Conservation (phyloP, 768 basidiomycete genomes). For the Lactarius indigo region DNA sequence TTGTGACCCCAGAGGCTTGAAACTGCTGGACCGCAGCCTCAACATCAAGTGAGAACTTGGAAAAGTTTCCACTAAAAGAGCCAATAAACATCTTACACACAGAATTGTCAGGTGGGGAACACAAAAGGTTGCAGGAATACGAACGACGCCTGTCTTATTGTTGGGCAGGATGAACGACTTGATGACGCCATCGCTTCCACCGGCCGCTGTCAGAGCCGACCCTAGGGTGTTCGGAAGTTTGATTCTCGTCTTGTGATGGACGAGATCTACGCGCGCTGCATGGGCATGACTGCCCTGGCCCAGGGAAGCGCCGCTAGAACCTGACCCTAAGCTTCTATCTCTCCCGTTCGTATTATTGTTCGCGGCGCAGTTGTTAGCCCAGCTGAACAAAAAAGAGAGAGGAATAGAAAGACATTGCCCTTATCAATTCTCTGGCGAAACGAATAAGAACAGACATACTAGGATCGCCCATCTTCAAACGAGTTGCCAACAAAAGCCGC, state of each 20-base stretch:
- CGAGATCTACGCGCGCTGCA: background rate
- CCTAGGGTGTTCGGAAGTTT: constrained; percentile 46
- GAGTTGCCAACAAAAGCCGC: constrained; percentile 43
- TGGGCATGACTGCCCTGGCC: constrained; percentile 34
- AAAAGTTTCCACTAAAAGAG: constrained; percentile 50
- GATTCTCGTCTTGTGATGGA: constrained; percentile 34
- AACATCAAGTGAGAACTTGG: constrained; percentile 50
- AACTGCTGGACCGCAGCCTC: constrained; percentile 45
- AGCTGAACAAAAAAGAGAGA: constrained; percentile 37
- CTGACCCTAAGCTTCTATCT: constrained; percentile 35
- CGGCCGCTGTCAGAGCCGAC: constrained; percentile 44
- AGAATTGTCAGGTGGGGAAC: background rate
- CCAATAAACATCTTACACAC: constrained; percentile 53
- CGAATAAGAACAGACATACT: constrained; percentile 37
- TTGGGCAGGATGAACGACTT: constrained; percentile 55
- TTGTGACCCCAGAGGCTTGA: constrained; percentile 45
- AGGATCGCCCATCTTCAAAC: constrained; percentile 51
- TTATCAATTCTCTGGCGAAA: background rate
- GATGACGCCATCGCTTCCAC: constrained; percentile 49
- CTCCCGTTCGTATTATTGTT: constrained; percentile 48
- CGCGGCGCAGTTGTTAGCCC: constrained; percentile 56
- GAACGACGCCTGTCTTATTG: constrained; percentile 56
- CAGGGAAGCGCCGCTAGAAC: background rate
- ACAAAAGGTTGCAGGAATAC: constrained; percentile 25
- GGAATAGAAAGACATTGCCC: background rate